phyloP scores from a whole-genome alignment of 2,329 filamentous ascomycete genomes.

The Ilyonectria mors-panacis region DNA sequence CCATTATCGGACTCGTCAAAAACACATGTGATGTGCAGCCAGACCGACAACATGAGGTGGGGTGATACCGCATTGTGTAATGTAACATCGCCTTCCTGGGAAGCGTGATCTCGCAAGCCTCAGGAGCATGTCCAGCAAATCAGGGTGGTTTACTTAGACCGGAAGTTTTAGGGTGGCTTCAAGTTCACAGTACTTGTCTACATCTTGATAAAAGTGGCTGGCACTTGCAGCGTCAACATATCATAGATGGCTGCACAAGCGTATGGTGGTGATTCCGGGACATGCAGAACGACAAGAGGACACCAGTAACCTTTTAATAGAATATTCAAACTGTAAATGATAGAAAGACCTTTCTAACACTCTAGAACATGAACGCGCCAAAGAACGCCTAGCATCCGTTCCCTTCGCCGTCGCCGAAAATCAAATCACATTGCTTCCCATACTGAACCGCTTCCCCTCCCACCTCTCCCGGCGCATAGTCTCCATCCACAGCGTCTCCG shows the following conservation, averaged over 20 bases:
- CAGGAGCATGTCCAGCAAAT: background rate
- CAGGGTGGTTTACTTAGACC: background rate
- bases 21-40: background rate
- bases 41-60: background rate
- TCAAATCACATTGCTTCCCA: conserved; percentile 41
- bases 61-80: background rate
- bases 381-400: background rate
- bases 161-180: background rate
- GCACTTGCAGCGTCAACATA: background rate
- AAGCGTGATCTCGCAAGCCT: background rate
- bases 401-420: background rate
- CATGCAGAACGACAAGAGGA: background rate
- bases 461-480: conserved; percentile 32
- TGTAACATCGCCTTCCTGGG: background rate
- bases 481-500: conserved; percentile 11
- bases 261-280: background rate
- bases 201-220: background rate
- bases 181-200: background rate
- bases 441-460: conserved; percentile 30
- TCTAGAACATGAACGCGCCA: background rate
- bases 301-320: background rate
- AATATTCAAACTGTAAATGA: background rate
- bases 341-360: background rate
- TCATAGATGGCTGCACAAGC: background rate
- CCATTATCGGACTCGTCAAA: background rate